phyloP scores from a whole-genome alignment of 768 basidiomycete species.

The Tylopilus plumbeoviolaceoides region DNA sequence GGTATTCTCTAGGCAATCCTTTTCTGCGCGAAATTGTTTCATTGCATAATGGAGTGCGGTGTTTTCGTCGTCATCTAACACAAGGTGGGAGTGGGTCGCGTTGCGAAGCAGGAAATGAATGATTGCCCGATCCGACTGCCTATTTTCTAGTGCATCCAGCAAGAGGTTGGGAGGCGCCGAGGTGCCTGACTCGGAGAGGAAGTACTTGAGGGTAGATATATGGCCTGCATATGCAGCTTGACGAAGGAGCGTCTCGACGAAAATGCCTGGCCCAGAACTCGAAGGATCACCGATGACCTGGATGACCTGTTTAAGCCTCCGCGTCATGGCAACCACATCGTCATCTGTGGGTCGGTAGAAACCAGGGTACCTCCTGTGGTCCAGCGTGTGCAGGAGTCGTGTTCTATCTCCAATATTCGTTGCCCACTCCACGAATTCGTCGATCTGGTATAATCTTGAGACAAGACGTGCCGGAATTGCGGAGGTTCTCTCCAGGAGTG shows the following conservation, averaged over 20 bases:
- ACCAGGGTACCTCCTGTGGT: not conserved
- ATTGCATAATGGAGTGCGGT: too few relatives aligned
- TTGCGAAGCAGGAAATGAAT: too few relatives aligned
- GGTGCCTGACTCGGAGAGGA: not conserved
- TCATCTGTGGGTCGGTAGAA: not conserved
- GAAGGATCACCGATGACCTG: too few relatives aligned
- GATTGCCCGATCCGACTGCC: too few relatives aligned
- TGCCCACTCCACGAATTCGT: conserved; percentile 17
- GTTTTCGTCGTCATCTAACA: too few relatives aligned
- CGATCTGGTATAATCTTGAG: not conserved
- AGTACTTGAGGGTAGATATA: not conserved
- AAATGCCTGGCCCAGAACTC: too few relatives aligned
- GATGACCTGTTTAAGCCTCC: conserved; percentile 1
- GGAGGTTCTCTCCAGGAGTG: not conserved
- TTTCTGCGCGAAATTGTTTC: too few relatives aligned
- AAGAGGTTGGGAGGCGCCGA: not conserved
- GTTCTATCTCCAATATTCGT: not conserved
- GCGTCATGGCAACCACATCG: not conserved
- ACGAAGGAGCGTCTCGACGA: not conserved
- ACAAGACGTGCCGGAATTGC: too few relatives aligned
- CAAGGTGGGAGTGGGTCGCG: too few relatives aligned
- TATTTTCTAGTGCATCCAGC: not conserved
- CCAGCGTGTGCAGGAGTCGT: not conserved
- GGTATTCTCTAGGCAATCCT: too few relatives aligned
- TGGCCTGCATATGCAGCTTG: not conserved